Evolutionary conservation across 805 yeast genomes (phyloP).

Genomic region (Phaffomyces opuntiae): DNA sequence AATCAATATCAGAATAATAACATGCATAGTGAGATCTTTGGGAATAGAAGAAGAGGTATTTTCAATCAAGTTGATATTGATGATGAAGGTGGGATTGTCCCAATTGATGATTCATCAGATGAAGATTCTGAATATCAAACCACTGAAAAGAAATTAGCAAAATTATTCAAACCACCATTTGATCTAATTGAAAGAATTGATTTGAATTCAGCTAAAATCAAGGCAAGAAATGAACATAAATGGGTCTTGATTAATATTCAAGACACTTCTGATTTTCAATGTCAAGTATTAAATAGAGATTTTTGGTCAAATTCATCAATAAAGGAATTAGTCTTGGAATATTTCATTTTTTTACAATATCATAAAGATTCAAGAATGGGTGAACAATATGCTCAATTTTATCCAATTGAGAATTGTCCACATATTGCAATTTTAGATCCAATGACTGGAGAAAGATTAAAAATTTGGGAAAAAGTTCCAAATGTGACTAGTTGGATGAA

Average conservation of each 20-base stretch:
- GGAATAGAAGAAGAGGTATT: conserved; percentile 24
- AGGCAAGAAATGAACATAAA: conserved; percentile 57
- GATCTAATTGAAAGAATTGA: conserved; percentile 67
- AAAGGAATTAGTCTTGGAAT: conserved; percentile 53
- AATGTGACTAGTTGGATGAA: conserved; percentile 50
- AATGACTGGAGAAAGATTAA: conserved; percentile 86
- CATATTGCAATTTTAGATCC: conserved; percentile 93
- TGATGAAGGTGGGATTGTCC: conserved; percentile 23
- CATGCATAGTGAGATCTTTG: conserved; percentile 22
- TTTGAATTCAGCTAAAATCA: conserved; percentile 64
- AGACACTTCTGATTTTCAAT: conserved; percentile 74
- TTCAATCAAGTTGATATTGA: conserved; percentile 17
- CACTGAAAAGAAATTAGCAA: conserved; percentile 66
- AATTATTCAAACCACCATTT: conserved; percentile 87
- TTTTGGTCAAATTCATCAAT: conserved; percentile 74
- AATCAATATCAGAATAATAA: neutral
- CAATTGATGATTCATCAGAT: conserved; percentile 19
- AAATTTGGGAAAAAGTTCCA: conserved; percentile 71
- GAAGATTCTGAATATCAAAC: conserved; percentile 33
- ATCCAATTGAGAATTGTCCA: conserved; percentile 66
- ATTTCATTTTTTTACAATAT: conserved; percentile 82
- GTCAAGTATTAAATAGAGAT: conserved; percentile 89
- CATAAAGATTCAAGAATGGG: conserved; percentile 76
- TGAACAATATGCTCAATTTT: conserved; percentile 59
- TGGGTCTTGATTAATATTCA: conserved; percentile 90